Evolutionary conservation across 176 grass and related monocot species (phyloP), one percentile per base, ranked within the genome.

Genomic region (Oryza officinalis): DNA sequence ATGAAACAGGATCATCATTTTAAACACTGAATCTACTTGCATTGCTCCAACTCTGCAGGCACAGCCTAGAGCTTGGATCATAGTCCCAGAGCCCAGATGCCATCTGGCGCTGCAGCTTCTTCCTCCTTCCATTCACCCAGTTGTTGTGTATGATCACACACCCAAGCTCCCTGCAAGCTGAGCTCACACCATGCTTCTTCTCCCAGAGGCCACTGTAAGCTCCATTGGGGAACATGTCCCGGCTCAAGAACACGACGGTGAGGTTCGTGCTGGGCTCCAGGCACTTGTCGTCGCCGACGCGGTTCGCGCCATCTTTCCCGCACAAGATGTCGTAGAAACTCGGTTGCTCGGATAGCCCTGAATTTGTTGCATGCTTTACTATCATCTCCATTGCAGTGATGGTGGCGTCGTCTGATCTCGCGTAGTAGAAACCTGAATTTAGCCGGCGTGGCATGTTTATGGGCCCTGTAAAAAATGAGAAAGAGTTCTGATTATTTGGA

Each of bases 251-350:
- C 80, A 95, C 27, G 0, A 95, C 74, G 3, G 87, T 90, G 13
- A 98, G 70, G 47, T 89, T 94, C 4, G 91, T 92, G 6, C 12
- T 86, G 14, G 85, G 96, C 41, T 94, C 96, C 4, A 80, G 43
- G 76, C 96, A 98, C 70, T 13, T 84, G 74, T 90, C 25, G 1
- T 89, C 25, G 18, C 87, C n/a, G n/a, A 85, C 27, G 43, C 93
- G 61, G 70, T 95, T 89, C 7, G 27, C 37, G 12, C 96, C 96
- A 4, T 74, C 78, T 75, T 95, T 67, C 6, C 96, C 96, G 3
- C 96, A 98, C 61, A 98, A 33, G 63, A 94, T 67, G 41, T 98
- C 96, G 37, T 95, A 98, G 60, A 95, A 95, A 78, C 96, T 98
- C 43, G 96, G 96, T 33, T 98, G 96, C 69, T 98, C 96, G 4